Evolutionary conservation across 805 yeast genomes (phyloP), one percentile per base, ranked within the genome.

Genomic region (Kazachstania taianensis): DNA sequence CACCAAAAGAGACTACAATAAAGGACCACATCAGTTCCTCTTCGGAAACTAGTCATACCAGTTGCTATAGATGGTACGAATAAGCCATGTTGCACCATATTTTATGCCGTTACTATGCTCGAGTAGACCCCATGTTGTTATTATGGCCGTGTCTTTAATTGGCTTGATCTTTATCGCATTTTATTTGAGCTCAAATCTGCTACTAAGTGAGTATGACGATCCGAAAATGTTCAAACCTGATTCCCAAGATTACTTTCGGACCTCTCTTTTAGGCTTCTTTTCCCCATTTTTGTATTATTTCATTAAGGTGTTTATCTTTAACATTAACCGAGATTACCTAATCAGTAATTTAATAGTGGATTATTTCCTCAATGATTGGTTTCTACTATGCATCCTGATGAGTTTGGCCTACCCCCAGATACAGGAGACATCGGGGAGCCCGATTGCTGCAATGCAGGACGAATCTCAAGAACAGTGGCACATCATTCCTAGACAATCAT

Each of bases 361-460:
- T 37, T 55, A 52, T 39, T 51, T 53, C 5, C 29, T 60, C 14
- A 57, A 64, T 42, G 60, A 61, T 32, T 55, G 61, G 60, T 44
- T 61, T 29, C 52, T 58, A 41, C 54, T 65, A 26, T 39, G 59
- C 25, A 56, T 65, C 2, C 38, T 65, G 6, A 45, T 62, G 13
- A 49, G 59, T 12, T 41, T 63, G 36, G 66, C 70, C 18, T 62
- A 61, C 33, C 70, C 70, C 2, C 70, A 65, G 37, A 42, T 52
- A 22, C 57, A 61, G 26, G 55, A 53, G 17, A 37, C 33, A 13
- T 6, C 29, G 10, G n/a, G 13, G 25, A 13, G 16, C 10, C 19
- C 24, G 13, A 18, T 22, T 6, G 22, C 12, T n/a, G 16, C 26
- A 20, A 7, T 13, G 14, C 31, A 30, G 18, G 36, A 34, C 24